phyloP scores from a whole-genome alignment of 1,284 basidiomycete genomes.

The Irpex sp. region DNA sequence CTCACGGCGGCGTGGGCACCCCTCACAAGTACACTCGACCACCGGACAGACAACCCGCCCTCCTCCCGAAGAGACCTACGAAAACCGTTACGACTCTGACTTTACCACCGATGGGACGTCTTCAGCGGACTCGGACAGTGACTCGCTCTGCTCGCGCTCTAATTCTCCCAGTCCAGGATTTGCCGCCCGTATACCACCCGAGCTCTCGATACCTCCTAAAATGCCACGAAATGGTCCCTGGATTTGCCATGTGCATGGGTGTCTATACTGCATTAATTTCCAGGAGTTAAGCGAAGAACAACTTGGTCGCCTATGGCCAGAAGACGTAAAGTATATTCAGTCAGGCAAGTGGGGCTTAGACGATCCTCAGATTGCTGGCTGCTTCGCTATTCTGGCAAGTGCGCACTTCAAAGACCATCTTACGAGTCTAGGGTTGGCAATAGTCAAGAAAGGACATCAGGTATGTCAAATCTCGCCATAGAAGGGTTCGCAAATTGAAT shows the following conservation, averaged over 20 bases:
- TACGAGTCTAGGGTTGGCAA: constrained; percentile 15
- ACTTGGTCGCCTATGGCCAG: neutral
- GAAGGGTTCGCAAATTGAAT: too few relatives aligned
- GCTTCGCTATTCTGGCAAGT: constrained; percentile 8
- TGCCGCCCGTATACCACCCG: neutral
- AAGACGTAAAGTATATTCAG: neutral
- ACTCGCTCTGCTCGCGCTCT: neutral
- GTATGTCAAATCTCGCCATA: constrained; percentile 8
- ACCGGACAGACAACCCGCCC: neutral
- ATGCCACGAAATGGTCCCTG: neutral
- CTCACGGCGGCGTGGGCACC: neutral
- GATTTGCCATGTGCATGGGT: neutral
- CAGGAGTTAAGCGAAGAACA: neutral
- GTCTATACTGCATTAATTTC: neutral
- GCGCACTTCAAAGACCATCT: constrained; percentile 16
- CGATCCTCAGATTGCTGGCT: neutral
- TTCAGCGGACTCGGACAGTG: neutral
- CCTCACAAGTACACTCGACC: neutral
- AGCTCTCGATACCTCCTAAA: neutral
- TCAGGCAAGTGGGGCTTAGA: neutral
- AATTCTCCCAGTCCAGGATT: neutral
- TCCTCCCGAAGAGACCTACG: neutral
- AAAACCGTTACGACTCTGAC: neutral
- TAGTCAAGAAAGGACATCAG: constrained; percentile 10
- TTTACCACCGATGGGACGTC: neutral